A percentile compares a stretch with the other conserved stretches of the same genome.
Conservation (phyloP, 1,139 yeast genomes). For the Starmera stellimalicola region DNA sequence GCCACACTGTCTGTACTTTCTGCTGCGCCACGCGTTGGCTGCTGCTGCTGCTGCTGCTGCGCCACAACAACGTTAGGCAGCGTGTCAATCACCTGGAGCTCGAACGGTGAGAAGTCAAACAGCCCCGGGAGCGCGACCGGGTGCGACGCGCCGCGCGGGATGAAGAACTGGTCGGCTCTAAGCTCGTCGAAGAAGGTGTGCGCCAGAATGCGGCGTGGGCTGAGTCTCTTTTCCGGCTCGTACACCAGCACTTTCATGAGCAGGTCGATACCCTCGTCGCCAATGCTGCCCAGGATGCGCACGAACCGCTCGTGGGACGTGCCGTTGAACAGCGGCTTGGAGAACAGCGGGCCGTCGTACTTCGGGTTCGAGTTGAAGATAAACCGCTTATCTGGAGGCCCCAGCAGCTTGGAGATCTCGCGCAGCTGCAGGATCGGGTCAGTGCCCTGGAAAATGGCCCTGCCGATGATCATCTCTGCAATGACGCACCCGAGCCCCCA, state of each 20-base stretch:
- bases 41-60: too few relatives aligned
- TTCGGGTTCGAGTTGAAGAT: slow-evolving; percentile 66
- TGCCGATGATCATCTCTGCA: slow-evolving; percentile 77
- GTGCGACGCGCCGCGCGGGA: slow-evolving; percentile 38
- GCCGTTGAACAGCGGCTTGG: slow-evolving; percentile 58
- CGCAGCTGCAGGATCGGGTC: slow-evolving; percentile 66
- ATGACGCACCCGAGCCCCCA: slow-evolving; percentile 86
- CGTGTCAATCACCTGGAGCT: slow-evolving; percentile 29
- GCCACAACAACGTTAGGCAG: slow-evolving; percentile 18
- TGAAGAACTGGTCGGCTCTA: slow-evolving; percentile 45
- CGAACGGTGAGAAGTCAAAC: slow-evolving; percentile 32
- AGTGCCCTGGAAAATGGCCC: slow-evolving; percentile 75
- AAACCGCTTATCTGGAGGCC: slow-evolving; percentile 64
- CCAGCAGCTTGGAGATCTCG: slow-evolving; percentile 68
- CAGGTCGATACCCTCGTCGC: slow-evolving; percentile 62
- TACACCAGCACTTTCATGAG: slow-evolving; percentile 61
- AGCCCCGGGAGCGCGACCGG: slow-evolving; percentile 28
- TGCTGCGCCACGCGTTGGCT: too few relatives aligned
- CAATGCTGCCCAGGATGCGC: slow-evolving; percentile 61
- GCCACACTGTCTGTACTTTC: too few relatives aligned
- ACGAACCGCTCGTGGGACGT: slow-evolving; percentile 50
- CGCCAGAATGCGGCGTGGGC: slow-evolving; percentile 58
- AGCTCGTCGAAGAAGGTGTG: slow-evolving; percentile 67
- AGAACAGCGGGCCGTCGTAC: slow-evolving; percentile 65
- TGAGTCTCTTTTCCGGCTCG: slow-evolving; percentile 59